Evolutionary conservation across 1,139 yeast genomes (phyloP).

Genomic region (Protomyces macrosporus): DNA sequence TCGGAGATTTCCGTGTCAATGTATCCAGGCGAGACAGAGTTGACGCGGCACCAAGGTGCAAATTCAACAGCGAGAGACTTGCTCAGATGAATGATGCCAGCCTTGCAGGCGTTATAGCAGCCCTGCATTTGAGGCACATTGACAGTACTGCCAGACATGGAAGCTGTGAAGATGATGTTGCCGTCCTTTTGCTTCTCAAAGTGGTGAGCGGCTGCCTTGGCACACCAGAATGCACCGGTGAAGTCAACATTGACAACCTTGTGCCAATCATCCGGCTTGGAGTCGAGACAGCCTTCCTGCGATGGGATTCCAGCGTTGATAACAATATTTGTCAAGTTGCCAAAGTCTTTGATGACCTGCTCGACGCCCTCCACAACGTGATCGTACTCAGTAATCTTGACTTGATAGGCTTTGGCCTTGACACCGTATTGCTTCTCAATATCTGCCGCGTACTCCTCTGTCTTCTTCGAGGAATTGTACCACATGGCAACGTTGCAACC

Average conservation of each 20-base stretch:
- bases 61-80: conserved; percentile 53
- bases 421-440: conserved; percentile 61
- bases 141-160: conserved; percentile 62
- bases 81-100: conserved; percentile 55
- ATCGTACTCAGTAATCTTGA: conserved; percentile 57
- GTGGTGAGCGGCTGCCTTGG: conserved; percentile 63
- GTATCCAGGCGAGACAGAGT: conserved; percentile 77
- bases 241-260: conserved; percentile 65
- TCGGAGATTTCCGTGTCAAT: conserved; percentile 54
- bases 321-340: conserved; percentile 73
- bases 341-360: conserved; percentile 64
- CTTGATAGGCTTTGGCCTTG: conserved; percentile 64
- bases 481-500: conserved; percentile 82
- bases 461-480: conserved; percentile 53
- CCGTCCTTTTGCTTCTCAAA: conserved; percentile 55
- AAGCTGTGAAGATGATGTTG: conserved; percentile 55
- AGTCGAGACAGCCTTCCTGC: conserved; percentile 62
- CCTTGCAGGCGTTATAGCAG: conserved; percentile 57
- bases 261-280: conserved; percentile 57
- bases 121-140: conserved; percentile 63
- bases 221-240: conserved; percentile 71
- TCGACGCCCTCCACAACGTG: conserved; percentile 48
- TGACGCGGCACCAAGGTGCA: conserved; percentile 48
- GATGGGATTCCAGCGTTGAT: conserved; percentile 88
- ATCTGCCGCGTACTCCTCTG: conserved; percentile 55